Evolutionary conservation across 192 early-diverging fungal species (phyloP), one percentile per base, ranked within the genome.

Genomic region (Linderina pennispora): DNA sequence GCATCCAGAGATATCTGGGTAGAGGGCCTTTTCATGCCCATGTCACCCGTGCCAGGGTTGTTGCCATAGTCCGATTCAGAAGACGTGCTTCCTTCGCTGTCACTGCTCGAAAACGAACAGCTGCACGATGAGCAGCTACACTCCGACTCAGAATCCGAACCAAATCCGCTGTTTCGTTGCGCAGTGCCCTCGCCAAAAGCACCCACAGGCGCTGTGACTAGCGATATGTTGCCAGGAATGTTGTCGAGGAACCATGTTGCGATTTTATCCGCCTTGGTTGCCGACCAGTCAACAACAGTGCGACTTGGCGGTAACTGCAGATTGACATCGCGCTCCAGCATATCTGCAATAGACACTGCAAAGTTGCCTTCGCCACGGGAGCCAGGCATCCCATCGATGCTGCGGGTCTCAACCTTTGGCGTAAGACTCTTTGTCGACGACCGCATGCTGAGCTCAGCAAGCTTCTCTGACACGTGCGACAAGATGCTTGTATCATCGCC

Each of bases 191-290:
- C 41, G 3, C 68, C 68, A 46, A 72, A 72, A 16, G 50, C 43
- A 8, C 40, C 53, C 9, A 46, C 37, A 8, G 58, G 47, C 18
- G 58, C 57, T 16, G 44, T 73, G 33, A 73, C 40, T 21, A 65
- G 48, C 11, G 69, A 58, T 21, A 73, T 54, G 19, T 59, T 54
- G 9, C 69, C 69, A 1, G 69, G 69, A 32, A 73, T 73, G 47
- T 65, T 73, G 40, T 73, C 69, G 42, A 73, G 48, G 18, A 73
- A 73, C 69, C 69, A 73, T 1, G 69, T 73, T 17, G 69, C 69
- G 14, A 73, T 54, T 25, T 73, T 64, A 41, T 73, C 69, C 0
- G 58, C 62, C 7, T 47, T 54, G 25, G 62, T 47, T 0, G 57
- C n/a, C 14, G 57, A 46, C 69, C 69, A 73, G 35, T 73, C 69